Conservation (phyloP, 179 eudicot genomes). For the Actinidia arguta region DNA sequence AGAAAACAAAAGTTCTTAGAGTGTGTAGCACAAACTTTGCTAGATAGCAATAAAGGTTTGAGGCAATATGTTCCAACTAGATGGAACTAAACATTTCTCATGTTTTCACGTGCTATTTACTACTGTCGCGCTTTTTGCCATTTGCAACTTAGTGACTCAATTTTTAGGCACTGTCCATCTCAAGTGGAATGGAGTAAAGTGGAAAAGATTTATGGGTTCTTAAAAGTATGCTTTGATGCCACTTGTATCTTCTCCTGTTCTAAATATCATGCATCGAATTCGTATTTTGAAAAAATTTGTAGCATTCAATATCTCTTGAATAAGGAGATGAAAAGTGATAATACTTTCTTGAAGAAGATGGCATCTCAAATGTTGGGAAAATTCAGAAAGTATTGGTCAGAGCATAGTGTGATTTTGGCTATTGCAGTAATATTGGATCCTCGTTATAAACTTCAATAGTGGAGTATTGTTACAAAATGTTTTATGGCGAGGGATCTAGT, state of each 20-base stretch:
- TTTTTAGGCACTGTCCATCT: neutral
- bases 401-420: neutral
- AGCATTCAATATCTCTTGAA: neutral
- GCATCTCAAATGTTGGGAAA: neutral
- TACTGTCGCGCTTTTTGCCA: neutral
- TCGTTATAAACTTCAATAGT: neutral
- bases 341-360: neutral
- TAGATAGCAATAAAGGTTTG: neutral
- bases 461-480: neutral
- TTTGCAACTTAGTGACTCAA: neutral
- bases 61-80: constrained; percentile 7
- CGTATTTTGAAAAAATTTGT: neutral
- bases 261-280: neutral
- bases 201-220: neutral
- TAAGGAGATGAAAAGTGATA: neutral
- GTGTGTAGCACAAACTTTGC: neutral
- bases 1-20: constrained; percentile 13
- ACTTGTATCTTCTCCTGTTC: neutral
- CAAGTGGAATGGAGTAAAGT: neutral
- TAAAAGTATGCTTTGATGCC: neutral
- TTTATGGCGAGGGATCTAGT: neutral
- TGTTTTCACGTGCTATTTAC: neutral
- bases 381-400: neutral
- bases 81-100: constrained; percentile 1
- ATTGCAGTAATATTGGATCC: neutral